Conservation (phyloP, 352 stramenopile species). For the Aphanomyces euteiches region DNA sequence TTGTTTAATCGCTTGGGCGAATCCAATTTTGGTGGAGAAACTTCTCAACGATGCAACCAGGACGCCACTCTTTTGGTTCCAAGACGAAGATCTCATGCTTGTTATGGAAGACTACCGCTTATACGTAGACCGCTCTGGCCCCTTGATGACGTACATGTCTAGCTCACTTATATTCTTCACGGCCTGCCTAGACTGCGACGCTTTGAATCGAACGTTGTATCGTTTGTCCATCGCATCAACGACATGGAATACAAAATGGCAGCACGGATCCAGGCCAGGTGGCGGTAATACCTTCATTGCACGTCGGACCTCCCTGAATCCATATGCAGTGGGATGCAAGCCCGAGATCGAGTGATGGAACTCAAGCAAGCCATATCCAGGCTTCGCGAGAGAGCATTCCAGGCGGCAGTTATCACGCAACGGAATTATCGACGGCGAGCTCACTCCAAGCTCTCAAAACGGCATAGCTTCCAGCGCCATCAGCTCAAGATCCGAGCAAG, state of each 20-base stretch:
- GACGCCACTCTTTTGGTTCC: conserved; percentile 23
- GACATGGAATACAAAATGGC: conserved; percentile 17
- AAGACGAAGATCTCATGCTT: conserved; percentile 9
- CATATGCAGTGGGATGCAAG: conserved; percentile 13
- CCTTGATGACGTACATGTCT: conserved; percentile 17
- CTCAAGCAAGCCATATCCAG: background rate
- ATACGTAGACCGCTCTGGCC: conserved; percentile 11
- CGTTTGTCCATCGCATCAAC: conserved; percentile 24
- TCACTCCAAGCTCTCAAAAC: background rate
- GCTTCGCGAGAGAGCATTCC: background rate
- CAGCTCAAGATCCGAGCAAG: background rate
- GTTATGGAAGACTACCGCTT: conserved; percentile 16
- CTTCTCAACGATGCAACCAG: background rate
- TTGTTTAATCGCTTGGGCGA: conserved; percentile 13
- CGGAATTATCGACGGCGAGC: conserved; percentile 9
- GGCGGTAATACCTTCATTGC: background rate
- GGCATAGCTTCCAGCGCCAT: conserved; percentile 15
- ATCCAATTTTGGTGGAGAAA: background rate
- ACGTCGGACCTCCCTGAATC: too few species aligned
- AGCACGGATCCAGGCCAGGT: conserved; percentile 19
- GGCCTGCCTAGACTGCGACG: conserved; percentile 9
- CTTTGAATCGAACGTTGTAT: conserved; percentile 24
- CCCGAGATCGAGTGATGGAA: background rate
- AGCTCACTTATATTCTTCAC: background rate
- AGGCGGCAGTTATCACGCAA: conserved; percentile 10